Evolutionary conservation across 805 yeast species (phyloP), one percentile per base, ranked within the genome.

Genomic region (Saturnispora saitoi): DNA sequence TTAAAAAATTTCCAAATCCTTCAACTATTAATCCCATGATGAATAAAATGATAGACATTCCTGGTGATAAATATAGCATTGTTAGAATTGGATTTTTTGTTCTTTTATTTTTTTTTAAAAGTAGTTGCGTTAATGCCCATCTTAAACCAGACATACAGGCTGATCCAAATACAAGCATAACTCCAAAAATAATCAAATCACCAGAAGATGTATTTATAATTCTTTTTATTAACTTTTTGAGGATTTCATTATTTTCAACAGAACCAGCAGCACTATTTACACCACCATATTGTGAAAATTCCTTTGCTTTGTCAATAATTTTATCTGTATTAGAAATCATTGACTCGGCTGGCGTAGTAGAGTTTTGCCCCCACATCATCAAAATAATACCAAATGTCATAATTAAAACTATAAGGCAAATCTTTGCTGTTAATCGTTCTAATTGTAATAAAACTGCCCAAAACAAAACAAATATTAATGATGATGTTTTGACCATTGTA

Each of bases 51-150:
- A 76, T 43, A 49, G 82, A 80, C 93, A 90, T 91, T 8, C 84
- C 72, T 2, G 99, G 98, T 0, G 96, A 79, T 15, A 93, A 67
- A 60, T 86, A 86, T 56, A 85, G 71, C 39, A 93, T 89, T 7
- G 97, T 87, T 36, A 83, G 72, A 17, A 93, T 78, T 2, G 99
- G 95, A 60, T 90, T 82, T 34, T 76, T 75, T 4, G 81, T 77
- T 47, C 78, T 67, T 26, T 70, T 71, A 54, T 80, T 80, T 40
- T 70, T 73, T 55, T 76, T 83, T 44, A 93, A 68, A 32, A 91
- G 72, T 20, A 93, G 64, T 61, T 93, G 98, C 1, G 98, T 89
- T 52, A 90, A 77, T 1, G 95, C 91, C 99, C 99, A 93, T 54
- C 99, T 76, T 45, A 93, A 69, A 0, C 99, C 99, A 14, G 93